Evolutionary conservation across 2,329 filamentous ascomycete genomes (phyloP).

Genomic region (Colletotrichum truncatum): DNA sequence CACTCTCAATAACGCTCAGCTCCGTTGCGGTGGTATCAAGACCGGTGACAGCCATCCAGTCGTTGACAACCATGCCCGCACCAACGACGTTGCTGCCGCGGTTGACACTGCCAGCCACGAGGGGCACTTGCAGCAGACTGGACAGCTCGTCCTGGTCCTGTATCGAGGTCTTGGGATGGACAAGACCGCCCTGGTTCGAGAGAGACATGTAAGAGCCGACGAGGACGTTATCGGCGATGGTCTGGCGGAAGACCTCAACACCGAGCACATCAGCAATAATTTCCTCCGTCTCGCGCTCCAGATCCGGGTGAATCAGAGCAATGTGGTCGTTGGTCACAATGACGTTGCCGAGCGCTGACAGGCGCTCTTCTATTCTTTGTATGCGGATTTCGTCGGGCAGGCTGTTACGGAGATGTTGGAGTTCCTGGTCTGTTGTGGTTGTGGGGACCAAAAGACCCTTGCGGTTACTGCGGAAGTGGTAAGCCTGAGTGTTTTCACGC

Average conservation of each 20-base stretch:
- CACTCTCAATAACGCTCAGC: slow-evolving; percentile 93
- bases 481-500: slow-evolving; percentile 11
- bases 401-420: slow-evolving; percentile 95
- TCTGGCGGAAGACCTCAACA: slow-evolving; percentile 92
- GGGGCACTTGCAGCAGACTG: slow-evolving; percentile 90
- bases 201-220: slow-evolving; percentile 97
- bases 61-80: slow-evolving; percentile 95
- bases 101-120: slow-evolving; percentile 95
- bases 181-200: slow-evolving; percentile 94
- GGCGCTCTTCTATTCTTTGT: slow-evolving; percentile 95
- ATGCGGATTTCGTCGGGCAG: slow-evolving; percentile 93
- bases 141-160: slow-evolving; percentile 98
- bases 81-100: slow-evolving; percentile 94
- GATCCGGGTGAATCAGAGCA: slow-evolving; percentile 92
- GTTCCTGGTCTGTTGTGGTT: slow-evolving; percentile 95
- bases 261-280: slow-evolving; percentile 95
- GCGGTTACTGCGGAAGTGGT: slow-evolving; percentile 73
- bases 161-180: slow-evolving; percentile 96
- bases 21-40: slow-evolving; percentile 94
- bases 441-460: slow-evolving; percentile 97
- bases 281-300: slow-evolving; percentile 98
- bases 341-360: slow-evolving; percentile 95
- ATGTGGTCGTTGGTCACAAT: slow-evolving; percentile 98
- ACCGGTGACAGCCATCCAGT: slow-evolving; percentile 94
- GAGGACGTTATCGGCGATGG: slow-evolving; percentile 95